Percentiles rank a stretch among this genome's conserved stretches.
Evolutionary conservation across 2,329 filamentous ascomycete species (phyloP).

Genomic region (Pezicula neosporulosa): DNA sequence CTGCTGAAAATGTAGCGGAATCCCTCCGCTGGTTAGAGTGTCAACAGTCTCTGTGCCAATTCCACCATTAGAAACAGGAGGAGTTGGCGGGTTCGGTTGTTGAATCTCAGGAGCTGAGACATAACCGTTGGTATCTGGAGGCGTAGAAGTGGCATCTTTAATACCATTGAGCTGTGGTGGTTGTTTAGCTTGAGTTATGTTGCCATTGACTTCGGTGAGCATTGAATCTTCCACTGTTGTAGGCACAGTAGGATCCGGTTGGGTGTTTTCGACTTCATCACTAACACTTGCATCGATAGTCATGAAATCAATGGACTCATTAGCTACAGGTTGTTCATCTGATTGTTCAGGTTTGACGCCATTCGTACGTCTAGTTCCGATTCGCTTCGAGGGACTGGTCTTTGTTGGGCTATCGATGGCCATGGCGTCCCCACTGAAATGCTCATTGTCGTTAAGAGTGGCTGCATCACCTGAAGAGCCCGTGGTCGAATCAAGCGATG

Average conservation of each 20-base stretch:
- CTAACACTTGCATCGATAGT: slow-evolving; percentile 19
- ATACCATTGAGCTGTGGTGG: slow-evolving; percentile 24
- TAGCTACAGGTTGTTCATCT: slow-evolving; percentile 3
- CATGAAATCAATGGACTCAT: slow-evolving; percentile 9
- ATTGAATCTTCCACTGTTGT: slow-evolving; percentile 14
- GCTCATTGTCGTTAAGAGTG: slow-evolving; percentile 39
- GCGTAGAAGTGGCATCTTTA: slow-evolving; percentile 32
- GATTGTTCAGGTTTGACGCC: slow-evolving; percentile 9
- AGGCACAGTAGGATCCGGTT: slow-evolving; percentile 3
- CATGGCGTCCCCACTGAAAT: slow-evolving; percentile 33
- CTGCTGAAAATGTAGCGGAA: slow-evolving; percentile 84
- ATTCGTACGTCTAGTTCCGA: slow-evolving; percentile 1
- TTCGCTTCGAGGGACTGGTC: slow-evolving; percentile 1
- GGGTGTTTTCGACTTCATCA: slow-evolving; percentile 22
- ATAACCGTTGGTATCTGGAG: slow-evolving; percentile 47
- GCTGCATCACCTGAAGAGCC: slow-evolving; percentile 34
- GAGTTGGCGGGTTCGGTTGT: slow-evolving; percentile 51
- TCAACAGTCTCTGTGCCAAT: slow-evolving; percentile 15
- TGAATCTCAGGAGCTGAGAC: slow-evolving; percentile 13
- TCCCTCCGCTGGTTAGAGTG: slow-evolving; percentile 65
- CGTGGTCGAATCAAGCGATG: slow-evolving; percentile 35
- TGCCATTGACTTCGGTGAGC: slow-evolving; percentile 17
- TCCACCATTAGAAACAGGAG: slow-evolving; percentile 62
- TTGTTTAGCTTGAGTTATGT: slow-evolving; percentile 11
- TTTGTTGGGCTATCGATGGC: slow-evolving; percentile 6